Base-by-base conservation (phyloP, 2,329 filamentous ascomycete genomes). In the Coniochaeta sp. region DNA sequence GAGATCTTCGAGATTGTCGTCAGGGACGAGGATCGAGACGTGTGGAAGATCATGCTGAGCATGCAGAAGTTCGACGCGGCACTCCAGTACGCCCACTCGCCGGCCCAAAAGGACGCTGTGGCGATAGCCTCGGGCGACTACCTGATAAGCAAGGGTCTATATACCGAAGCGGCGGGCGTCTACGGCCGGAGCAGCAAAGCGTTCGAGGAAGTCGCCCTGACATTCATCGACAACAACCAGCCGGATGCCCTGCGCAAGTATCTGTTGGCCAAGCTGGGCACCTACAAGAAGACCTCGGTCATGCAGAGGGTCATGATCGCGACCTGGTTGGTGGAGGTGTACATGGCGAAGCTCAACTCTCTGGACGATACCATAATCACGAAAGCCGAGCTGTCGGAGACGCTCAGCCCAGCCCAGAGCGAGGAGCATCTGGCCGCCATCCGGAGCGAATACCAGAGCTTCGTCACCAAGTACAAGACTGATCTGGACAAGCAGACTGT, bases 271-370 rank as follows among this genome's bases (percentile, higher is more conserved):
- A 97, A 96, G 74, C 79, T 99, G 34, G 82, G 84, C 8, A 88
- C 85, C 0, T 87, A 92, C 70, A 96, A 92, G 72, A 96, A 93
- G 73, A 84, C 88, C 1, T 87, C 88, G 1, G 79, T 88, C 32
- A 99, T 99, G 93, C 95, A 99, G 74, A 82, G 93, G 61, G 89
- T 90, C 64, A 96, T 99, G 91, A 87, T 98, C 65, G 90, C 93
- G 1, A 93, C 89, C 65, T 99, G 95, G 95, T 82, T 99, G 50
- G 82, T 97, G 10, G 95, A 99, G 73, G 83, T 98, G 1, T 99
- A 93, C 74, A 99, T 99, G 92, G 90, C 92, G 5, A 97, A 96
- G 74, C 82, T 99, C 47, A 97, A 99, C 71, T 89, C 90, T 3
- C 81, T 99, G 3, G 95, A 99, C 69, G 95, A 99, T 73, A 93